Percentiles rank a stretch among this genome's conserved stretches.
Conservation (phyloP, 495 filamentous ascomycete species). For the Xylaria scruposa region DNA sequence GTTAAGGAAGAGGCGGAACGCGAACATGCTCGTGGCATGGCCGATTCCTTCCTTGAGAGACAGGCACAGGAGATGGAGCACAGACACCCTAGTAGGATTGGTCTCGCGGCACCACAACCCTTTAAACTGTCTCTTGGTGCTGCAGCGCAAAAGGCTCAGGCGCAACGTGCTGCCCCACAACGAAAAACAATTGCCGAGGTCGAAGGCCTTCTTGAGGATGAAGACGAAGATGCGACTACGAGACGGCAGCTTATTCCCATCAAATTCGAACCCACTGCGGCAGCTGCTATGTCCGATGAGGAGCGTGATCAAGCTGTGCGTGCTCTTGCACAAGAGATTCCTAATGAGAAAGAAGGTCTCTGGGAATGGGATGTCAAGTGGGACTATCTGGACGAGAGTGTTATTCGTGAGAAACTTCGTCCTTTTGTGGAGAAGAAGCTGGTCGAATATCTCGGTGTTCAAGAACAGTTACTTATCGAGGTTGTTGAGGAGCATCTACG, state of each 20-base stretch:
- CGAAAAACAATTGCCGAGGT: slow-evolving; percentile 90
- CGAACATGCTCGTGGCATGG: slow-evolving; percentile 83
- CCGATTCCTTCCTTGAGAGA: slow-evolving; percentile 89
- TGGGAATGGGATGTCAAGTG: slow-evolving; percentile 94
- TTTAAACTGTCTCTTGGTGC: slow-evolving; percentile 95
- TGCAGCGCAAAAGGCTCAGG: slow-evolving; percentile 80
- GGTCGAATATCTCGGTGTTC: slow-evolving; percentile 92
- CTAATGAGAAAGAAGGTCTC: slow-evolving; percentile 81
- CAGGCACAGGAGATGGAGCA: slow-evolving; percentile 84
- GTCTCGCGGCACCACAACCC: slow-evolving; percentile 72
- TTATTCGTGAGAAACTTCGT: slow-evolving; percentile 85
- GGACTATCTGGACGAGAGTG: slow-evolving; percentile 87
- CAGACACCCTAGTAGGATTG: slow-evolving; percentile 52
- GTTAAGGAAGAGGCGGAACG: slow-evolving; percentile 71
- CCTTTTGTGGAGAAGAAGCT: slow-evolving; percentile 99
- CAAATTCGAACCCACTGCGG: slow-evolving; percentile 80
- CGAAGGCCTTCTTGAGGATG: slow-evolving; percentile 91
- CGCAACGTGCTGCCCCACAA: slow-evolving; percentile 67
- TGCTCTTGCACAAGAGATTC: slow-evolving; percentile 88
- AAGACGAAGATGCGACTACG: slow-evolving; percentile 76
- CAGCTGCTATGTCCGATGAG: slow-evolving; percentile 77
- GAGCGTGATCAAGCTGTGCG: slow-evolving; percentile 80
- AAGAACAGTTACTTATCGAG: slow-evolving; percentile 94
- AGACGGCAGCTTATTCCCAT: slow-evolving; percentile 89
- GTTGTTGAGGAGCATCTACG: slow-evolving; percentile 88